phyloP scores from a whole-genome alignment of 2,329 filamentous ascomycete species.

The Paramyrothecium sp. region DNA sequence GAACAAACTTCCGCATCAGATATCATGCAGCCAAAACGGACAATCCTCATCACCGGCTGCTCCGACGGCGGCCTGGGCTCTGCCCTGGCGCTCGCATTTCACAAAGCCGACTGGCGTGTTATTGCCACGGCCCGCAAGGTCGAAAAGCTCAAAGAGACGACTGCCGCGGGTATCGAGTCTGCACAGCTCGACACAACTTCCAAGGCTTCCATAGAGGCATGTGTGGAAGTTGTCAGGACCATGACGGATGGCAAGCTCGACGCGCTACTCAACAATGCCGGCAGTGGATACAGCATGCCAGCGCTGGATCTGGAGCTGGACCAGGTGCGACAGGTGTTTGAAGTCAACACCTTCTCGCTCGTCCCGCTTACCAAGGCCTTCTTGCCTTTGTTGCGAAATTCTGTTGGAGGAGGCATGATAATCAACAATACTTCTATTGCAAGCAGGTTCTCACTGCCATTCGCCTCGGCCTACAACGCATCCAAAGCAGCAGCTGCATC shows the following conservation, averaged over 20 bases:
- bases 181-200: conserved; percentile 21
- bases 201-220: conserved; percentile 15
- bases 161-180: conserved; percentile 14
- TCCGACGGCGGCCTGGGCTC: conserved; percentile 29
- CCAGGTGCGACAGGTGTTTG: conserved; percentile 15
- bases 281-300: conserved; percentile 19
- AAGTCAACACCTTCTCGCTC: conserved; percentile 23
- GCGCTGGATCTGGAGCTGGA: conserved; percentile 16
- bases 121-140: conserved; percentile 26
- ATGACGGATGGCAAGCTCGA: conserved; percentile 22
- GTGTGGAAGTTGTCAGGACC: conserved; percentile 10
- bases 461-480: conserved; percentile 23
- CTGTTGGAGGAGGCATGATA: conserved; percentile 8
- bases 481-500: conserved; percentile 22
- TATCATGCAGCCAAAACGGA: conserved; percentile 6
- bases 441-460: conserved; percentile 8
- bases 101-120: conserved; percentile 22
- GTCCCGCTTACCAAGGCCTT: conserved; percentile 18
- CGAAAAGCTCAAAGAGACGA: conserved; percentile 16
- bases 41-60: conserved; percentile 32
- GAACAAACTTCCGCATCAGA: too few species aligned
- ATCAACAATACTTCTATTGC: conserved; percentile 17
- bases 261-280: conserved; percentile 27
- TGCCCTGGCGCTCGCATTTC: conserved; percentile 25
- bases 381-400: conserved; percentile 16